A percentile compares a stretch with the other conserved stretches of the same genome.
phyloP scores from a whole-genome alignment of 73 alveolate species.

The Tetrahymena borealis region DNA sequence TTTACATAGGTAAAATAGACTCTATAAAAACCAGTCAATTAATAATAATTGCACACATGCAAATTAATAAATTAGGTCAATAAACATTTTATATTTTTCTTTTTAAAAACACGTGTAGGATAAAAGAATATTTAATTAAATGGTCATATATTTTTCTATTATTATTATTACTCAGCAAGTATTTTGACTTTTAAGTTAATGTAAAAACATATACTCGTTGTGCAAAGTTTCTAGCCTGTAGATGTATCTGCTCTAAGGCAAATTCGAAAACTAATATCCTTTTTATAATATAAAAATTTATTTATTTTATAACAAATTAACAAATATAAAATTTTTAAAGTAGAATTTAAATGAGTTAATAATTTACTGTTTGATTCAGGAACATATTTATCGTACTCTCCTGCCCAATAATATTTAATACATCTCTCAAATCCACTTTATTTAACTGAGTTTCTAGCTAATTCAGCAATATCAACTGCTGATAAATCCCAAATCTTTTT shows the following conservation, averaged over 20 bases:
- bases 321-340: no score
- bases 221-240: background rate
- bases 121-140: no score
- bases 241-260: background rate
- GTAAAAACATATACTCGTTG: background rate
- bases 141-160: background rate
- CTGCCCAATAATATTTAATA: constrained; percentile 49
- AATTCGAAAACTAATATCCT: background rate
- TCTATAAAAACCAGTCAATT: no score
- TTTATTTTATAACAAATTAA: background rate
- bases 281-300: background rate
- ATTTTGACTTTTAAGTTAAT: background rate
- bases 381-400: background rate
- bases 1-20: no score
- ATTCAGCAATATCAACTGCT: constrained; percentile 63
- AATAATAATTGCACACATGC: no score
- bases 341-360: background rate
- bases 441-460: constrained; percentile 66
- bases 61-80: no score
- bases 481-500: constrained; percentile 48
- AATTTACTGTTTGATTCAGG: background rate
- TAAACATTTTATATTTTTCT: no score
- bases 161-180: background rate
- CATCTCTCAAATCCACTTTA: constrained; percentile 59
- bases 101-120: no score